phyloP scores from a whole-genome alignment of 2,329 filamentous ascomycete genomes.

The Aspergillus sp. region DNA sequence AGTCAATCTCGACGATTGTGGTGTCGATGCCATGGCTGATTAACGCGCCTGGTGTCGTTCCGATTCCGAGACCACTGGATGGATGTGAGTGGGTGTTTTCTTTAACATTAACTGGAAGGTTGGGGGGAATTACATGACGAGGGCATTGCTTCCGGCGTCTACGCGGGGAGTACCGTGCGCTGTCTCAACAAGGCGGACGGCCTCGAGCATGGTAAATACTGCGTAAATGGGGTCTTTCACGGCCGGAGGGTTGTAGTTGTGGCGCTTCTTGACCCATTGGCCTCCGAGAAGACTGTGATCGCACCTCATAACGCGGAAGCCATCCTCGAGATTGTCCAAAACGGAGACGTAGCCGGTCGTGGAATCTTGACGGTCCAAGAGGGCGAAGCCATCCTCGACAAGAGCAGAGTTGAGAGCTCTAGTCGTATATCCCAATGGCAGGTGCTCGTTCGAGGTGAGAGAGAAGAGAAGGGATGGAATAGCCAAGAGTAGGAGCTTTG shows the following conservation, averaged over 20 bases:
- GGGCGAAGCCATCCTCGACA: conserved; percentile 63
- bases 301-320: conserved; percentile 82
- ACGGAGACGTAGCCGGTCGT: conserved; percentile 91
- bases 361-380: conserved; percentile 82
- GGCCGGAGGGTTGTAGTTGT: conserved; percentile 50
- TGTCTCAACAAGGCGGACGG: conserved; percentile 74
- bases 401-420: conserved; percentile 66
- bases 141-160: conserved; percentile 71
- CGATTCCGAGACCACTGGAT: conserved; percentile 79
- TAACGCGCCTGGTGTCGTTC: conserved; percentile 83
- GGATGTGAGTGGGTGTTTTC: conserved; percentile 16
- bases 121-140: conserved; percentile 69
- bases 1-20: conserved; percentile 93
- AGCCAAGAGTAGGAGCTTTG: conserved; percentile 64
- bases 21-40: conserved; percentile 87
- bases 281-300: conserved; percentile 93
- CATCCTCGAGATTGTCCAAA: conserved; percentile 68
- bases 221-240: conserved; percentile 87
- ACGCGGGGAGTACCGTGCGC: conserved; percentile 38
- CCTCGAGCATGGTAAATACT: conserved; percentile 94
- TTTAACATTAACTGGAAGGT: neutral
- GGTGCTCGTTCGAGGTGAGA: conserved; percentile 70
- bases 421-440: conserved; percentile 62
- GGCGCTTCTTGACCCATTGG: conserved; percentile 68
- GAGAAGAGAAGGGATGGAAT: conserved; percentile 68